Conservation (phyloP, 2,329 filamentous ascomycete species). For the Cladosporium sp. region DNA sequence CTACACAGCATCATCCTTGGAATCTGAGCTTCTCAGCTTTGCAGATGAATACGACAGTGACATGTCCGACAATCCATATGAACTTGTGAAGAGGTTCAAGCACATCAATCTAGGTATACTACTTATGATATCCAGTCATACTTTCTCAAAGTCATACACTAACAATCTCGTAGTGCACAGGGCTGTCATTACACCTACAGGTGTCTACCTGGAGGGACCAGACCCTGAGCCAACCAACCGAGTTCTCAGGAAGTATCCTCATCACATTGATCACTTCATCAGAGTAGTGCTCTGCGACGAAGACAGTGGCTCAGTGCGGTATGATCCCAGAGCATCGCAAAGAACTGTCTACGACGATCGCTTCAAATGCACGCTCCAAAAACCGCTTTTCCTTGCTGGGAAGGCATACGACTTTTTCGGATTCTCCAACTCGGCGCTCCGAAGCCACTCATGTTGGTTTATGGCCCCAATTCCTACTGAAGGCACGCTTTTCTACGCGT, state of each 20-base stretch:
- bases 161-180: too few species aligned
- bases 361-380: conserved; percentile 60
- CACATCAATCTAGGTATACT: conserved; percentile 39
- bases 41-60: conserved; percentile 41
- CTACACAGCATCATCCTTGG: conserved; percentile 39
- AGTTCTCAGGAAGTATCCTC: conserved; percentile 65
- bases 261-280: conserved; percentile 63
- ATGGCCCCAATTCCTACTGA: conserved; percentile 45
- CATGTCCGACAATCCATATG: conserved; percentile 32
- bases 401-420: conserved; percentile 67
- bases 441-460: conserved; percentile 71
- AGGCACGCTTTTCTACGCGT: conserved; percentile 36
- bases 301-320: conserved; percentile 63
- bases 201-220: conserved; percentile 46
- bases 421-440: conserved; percentile 76
- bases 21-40: conserved; percentile 41
- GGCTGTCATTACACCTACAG: conserved; percentile 42
- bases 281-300: conserved; percentile 76
- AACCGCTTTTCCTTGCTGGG: conserved; percentile 65
- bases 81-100: conserved; percentile 34
- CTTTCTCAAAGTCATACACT: too few species aligned
- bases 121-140: too few species aligned
- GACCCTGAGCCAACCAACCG: conserved; percentile 67
- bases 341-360: conserved; percentile 56
- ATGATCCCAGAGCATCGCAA: conserved; percentile 53